Evolutionary conservation across 106 monocot species (phyloP), one percentile per base, ranked within the genome.

Genomic region (Dendrobium catenatum): DNA sequence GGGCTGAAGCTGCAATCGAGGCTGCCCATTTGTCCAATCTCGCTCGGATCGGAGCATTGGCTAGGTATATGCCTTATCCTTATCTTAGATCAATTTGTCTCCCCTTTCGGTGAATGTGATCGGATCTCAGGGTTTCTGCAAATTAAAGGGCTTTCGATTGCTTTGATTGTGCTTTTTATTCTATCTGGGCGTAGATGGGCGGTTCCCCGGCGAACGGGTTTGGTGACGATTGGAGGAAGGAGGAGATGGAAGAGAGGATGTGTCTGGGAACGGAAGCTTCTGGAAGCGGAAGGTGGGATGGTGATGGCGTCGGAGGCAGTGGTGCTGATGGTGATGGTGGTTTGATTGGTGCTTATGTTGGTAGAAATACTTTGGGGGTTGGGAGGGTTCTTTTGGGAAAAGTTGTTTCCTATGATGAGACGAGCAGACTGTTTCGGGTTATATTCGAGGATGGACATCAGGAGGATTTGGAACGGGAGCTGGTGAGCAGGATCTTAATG

Each of bases 321-420:
- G 51, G 51, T 51, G 51, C 3, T 51, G 49, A 76, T 76, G n/a
- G 3, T 51, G 49, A 26, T 76, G 76, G 26, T 51, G 76, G 49
- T 51, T 47, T 76, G 76, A 78, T 93, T 27, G 93, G 90, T n/a
- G 61, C 85, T 55, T 93, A 93, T 75, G 87, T 93, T 31, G 73
- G 78, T 70, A 88, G 78, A 79, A 73, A 77, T 73, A 44, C 33
- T 20, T 33, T 70, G 16, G 76, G 77, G 31, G 24, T 40, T 42
- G 78, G 75, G 15, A 72, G 78, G 37, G 1, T 79, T 56, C 78
- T 88, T 22, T 31, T 93, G 29, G 90, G 93, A 27, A 93, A 93
- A 79, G 88, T 93, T 26, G 78, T 83, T 16, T 83, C 90, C 22
- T 85, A 68, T 29, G 90, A 90, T 42, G 24, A 37, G 0, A 78